Evolutionary conservation across 1,284 basidiomycete genomes (phyloP), one percentile per base, ranked within the genome.

Genomic region (Pseudozyma sp.): DNA sequence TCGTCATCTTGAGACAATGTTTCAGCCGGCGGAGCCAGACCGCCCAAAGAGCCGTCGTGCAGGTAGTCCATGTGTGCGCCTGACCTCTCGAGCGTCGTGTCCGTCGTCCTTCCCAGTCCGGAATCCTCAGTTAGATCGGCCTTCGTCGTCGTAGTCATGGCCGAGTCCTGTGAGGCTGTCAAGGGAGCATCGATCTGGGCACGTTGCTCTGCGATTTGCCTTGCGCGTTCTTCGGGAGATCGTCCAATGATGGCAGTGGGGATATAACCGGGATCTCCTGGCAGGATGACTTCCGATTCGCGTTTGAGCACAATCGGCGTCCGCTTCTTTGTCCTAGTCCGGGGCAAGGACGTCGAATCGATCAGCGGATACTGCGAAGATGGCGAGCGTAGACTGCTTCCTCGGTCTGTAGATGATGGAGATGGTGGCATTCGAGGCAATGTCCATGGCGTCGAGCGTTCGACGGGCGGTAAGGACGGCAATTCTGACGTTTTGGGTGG

Each of bases 301-400:
- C 55, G 67, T 57, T 74, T 74, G 29, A 74, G 67, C 50, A 69
- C 62, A 35, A 74, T 74, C 6, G 71, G 67, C 7, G 55, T 67
- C 29, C 70, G 45, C 45, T 62, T 57, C 55, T 68, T 65, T 31
- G 50, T 40, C 43, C 51, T 57, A 31, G 33, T 44, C 8, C 61
- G 57, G 31, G 65, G 64, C 54, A 66, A 57, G 24, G 34, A 45
- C 8, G 70, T 73, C 54, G 70, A 73, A 37, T 73, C 66, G 55
- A 73, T 73, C 10, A 66, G 70, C 42, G 65, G 48, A 9, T 58
- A 60, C 39, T 68, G 64, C 8, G 59, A 54, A 8, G 64, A 64
- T 13, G 61, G 69, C 29, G 64, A 68, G n/a, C 69, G 55, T 5
- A 64, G 7, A 19, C 56, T 68, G 65, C 55, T 64, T n/a, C 30